Conservation (phyloP, 1,284 basidiomycete genomes). For the Microbotryomycetes sp. region DNA sequence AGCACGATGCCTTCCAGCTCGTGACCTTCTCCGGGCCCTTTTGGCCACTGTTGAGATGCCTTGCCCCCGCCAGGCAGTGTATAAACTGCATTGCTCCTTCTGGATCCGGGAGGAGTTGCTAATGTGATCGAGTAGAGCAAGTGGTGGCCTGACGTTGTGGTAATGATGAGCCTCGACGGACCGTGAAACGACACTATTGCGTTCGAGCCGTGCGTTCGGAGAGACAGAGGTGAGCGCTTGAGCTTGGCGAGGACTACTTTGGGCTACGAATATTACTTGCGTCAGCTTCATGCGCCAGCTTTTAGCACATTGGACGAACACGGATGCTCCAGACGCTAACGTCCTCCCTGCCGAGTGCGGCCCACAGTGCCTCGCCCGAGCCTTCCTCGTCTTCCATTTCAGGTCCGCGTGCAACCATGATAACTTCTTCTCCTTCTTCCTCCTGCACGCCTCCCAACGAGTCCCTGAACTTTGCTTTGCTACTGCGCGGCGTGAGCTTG, state of each 20-base stretch:
- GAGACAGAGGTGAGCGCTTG: conserved; percentile 16
- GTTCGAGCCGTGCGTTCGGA: conserved; percentile 28
- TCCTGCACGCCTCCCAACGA: conserved; percentile 26
- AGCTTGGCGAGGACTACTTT: conserved; percentile 31
- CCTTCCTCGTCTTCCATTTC: not conserved
- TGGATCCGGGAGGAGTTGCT: not conserved
- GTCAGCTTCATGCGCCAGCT: too few relatives aligned
- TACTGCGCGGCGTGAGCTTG: conserved; percentile 13
- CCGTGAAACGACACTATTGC: conserved; percentile 15
- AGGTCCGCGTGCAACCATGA: conserved; percentile 16
- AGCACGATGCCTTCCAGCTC: conserved; percentile 15
- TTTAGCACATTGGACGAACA: not conserved
- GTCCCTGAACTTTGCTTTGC: conserved; percentile 24
- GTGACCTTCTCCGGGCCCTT: conserved; percentile 18
- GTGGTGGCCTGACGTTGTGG: conserved; percentile 25
- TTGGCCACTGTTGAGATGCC: conserved; percentile 13
- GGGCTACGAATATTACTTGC: conserved; percentile 18
- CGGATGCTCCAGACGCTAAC: conserved; percentile 20
- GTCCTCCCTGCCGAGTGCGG: conserved; percentile 21
- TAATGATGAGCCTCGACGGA: conserved; percentile 13
- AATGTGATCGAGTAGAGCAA: conserved; percentile 20
- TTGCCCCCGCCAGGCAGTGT: conserved; percentile 22
- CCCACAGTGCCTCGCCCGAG: conserved; percentile 13
- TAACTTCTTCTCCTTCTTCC: conserved; percentile 29
- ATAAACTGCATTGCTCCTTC: conserved; percentile 12